Evolutionary conservation across 78 protist species (phyloP).

Genomic region (Polysphondylium violaceum): DNA sequence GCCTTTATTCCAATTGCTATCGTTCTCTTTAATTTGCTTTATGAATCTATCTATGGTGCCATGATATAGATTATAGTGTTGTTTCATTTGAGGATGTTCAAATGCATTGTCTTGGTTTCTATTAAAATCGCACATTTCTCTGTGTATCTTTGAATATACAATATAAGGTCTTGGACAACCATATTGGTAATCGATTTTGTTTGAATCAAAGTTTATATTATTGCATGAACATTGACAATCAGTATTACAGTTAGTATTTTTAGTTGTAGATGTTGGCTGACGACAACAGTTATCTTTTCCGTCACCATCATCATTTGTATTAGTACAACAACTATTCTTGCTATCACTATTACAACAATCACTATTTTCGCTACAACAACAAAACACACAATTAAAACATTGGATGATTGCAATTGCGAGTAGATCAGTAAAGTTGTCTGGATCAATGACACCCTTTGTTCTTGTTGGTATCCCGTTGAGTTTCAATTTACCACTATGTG

Average conservation of each 20-base stretch:
- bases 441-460: conserved; percentile 50
- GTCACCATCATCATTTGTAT: not conserved
- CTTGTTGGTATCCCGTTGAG: conserved; percentile 26
- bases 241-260: not conserved
- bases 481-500: conserved; percentile 38
- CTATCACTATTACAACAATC: not conserved
- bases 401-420: conserved; percentile 38
- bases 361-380: conserved; percentile 6
- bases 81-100: conserved; percentile 27
- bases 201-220: not conserved
- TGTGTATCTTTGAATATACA: conserved; percentile 61
- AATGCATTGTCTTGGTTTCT: conserved; percentile 19
- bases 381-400: conserved; percentile 36
- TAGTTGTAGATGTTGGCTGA: not conserved
- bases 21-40: not conserved
- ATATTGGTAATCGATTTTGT: not conserved
- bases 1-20: not conserved
- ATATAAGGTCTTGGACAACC: conserved; percentile 54
- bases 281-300: not conserved
- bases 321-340: not conserved
- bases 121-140: conserved; percentile 57
- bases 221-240: conserved; percentile 24
- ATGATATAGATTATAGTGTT: conserved; percentile 38
- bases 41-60: not conserved
- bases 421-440: conserved; percentile 15